phyloP scores from a whole-genome alignment of 495 filamentous ascomycete genomes.

The Pseudotulostoma volvatum region DNA sequence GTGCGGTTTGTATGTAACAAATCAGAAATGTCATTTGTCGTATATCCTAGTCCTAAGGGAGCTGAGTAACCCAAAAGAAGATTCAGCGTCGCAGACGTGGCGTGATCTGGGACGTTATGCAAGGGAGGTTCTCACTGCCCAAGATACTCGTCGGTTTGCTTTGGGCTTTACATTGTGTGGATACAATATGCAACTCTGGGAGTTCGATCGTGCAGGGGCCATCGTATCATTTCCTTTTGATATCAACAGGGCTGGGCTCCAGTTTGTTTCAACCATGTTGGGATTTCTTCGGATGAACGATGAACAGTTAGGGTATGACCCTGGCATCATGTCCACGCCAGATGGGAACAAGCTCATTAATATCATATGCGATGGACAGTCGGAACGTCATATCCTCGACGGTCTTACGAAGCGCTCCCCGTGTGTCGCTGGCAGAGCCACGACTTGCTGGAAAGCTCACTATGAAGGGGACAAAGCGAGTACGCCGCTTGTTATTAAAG shows the following conservation, averaged over 20 bases:
- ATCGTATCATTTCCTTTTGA: slow-evolving; percentile 21
- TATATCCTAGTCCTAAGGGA: no score
- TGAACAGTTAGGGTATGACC: slow-evolving; percentile 31
- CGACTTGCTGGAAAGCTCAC: slow-evolving; percentile 20
- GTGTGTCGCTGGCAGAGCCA: slow-evolving; percentile 27
- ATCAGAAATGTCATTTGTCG: slow-evolving; percentile 20
- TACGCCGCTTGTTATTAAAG: slow-evolving; percentile 1
- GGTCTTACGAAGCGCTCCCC: slow-evolving; percentile 22
- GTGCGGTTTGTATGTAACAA: slow-evolving; percentile 13
- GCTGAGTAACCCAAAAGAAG: background rate
- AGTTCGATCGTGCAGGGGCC: no score
- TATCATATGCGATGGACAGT: slow-evolving; percentile 17
- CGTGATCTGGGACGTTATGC: no score
- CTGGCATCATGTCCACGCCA: slow-evolving; percentile 23
- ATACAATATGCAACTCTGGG: no score
- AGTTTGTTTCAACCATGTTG: slow-evolving; percentile 31
- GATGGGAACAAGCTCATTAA: slow-evolving; percentile 20
- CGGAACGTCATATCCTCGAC: slow-evolving; percentile 28
- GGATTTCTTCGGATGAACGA: slow-evolving; percentile 32
- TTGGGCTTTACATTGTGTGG: no score
- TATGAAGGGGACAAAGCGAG: slow-evolving; percentile 4
- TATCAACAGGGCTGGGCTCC: slow-evolving; percentile 26
- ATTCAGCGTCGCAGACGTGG: background rate
- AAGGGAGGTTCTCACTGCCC: slow-evolving; percentile 33
- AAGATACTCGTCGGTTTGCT: no score